Evolutionary conservation across 768 basidiomycete genomes (phyloP).

Genomic region (Podaxis pistillaris): DNA sequence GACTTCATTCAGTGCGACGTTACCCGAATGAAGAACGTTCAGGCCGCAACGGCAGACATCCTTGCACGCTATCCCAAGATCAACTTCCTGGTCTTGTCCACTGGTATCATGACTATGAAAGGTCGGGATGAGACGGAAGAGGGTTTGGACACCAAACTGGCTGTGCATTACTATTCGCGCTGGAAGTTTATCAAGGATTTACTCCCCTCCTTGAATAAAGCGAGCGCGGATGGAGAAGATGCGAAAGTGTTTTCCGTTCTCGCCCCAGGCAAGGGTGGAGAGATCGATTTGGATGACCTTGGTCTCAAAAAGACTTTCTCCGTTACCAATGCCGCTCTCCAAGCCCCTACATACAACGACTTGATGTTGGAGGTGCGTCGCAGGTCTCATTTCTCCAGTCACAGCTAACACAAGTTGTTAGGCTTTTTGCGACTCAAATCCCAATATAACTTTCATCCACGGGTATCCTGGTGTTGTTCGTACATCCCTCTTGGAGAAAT

Average conservation of each 20-base stretch:
- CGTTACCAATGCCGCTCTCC: constrained; percentile 28
- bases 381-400: neutral
- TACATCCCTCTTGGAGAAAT: constrained; percentile 27
- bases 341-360: constrained; percentile 48
- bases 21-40: constrained; percentile 43
- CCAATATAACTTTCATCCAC: constrained; percentile 35
- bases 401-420: constrained; percentile 14
- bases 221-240: constrained; percentile 46
- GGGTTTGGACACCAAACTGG: constrained; percentile 33
- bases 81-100: constrained; percentile 48
- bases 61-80: constrained; percentile 37
- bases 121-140: constrained; percentile 34
- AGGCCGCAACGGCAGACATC: constrained; percentile 31
- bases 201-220: constrained; percentile 40
- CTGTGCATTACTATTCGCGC: constrained; percentile 49
- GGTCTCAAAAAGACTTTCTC: constrained; percentile 48
- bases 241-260: constrained; percentile 51
- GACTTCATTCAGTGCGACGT: constrained; percentile 48
- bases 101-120: constrained; percentile 39
- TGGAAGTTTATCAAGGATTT: constrained; percentile 49
- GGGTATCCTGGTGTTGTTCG: constrained; percentile 37
- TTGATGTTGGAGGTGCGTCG: constrained; percentile 48
- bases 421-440: constrained; percentile 32
- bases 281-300: constrained; percentile 43
- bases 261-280: constrained; percentile 31